Base-by-base conservation (phyloP, 2,329 filamentous ascomycete genomes). In the Dactylella cylindrospora region DNA sequence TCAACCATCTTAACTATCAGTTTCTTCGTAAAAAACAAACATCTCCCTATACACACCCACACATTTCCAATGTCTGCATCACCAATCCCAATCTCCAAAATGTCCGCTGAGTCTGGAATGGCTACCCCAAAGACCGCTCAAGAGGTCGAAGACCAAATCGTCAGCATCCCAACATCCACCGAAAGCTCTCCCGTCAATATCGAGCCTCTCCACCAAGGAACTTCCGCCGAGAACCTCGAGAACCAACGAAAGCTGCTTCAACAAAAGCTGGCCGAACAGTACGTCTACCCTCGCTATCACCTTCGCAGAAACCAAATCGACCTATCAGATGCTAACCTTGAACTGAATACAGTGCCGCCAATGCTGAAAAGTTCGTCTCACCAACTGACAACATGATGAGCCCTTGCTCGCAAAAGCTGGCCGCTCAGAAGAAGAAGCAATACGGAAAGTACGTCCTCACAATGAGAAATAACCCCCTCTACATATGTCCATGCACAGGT, bases 371-470 rank as follows among this genome's bases (percentile, higher is more conserved):
- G 67, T 91, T 90, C 74, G 78, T 90, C 72, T 90, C 86, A 13
- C 88, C 88, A 2, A 90, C 86, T n/a, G 88, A 94, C 74, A 84
- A 83, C 74, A 90, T 94, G 77, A 87, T 90, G 84, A 90, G 85
- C 69, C 88, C 88, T 28, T 90, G 87, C 74, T 86, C 84, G 13
- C 84, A 86, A 73, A 93, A 93, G 79, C 80, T 93, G 69, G 85
- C 80, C 66, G 84, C 85, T 32, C 82, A 90, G 73, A 86, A 87
- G 74, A 87, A 82, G 75, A 90, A 89, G 77, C 84, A 88, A 70
- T 84, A 84, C 65, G 80, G 80, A 75, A 91, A 90, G 85, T 88
- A 78, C 71, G 81, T 79, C 4, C 15, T 41, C 23, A 35, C n/a
- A 32, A n/a, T n/a, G n/a, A n/a, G n/a, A n/a, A n/a, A n/a, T 15